These are phyloP conservation scores for Penicillium daleae DNA, from an alignment of 495 filamentous ascomycete genomes.

Conservation along the genomic window DNA sequence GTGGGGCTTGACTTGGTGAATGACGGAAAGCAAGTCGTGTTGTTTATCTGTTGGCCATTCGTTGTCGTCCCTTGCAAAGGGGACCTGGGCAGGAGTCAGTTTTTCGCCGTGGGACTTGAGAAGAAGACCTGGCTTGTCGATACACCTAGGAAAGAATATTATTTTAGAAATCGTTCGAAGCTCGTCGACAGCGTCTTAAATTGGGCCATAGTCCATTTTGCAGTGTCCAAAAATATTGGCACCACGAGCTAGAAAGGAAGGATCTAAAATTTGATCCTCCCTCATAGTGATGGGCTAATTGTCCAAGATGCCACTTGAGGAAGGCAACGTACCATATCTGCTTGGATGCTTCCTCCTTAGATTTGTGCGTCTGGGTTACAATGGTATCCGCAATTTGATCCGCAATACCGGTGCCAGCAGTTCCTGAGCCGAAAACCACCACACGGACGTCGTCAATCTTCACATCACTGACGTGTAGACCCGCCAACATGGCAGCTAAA, in stretches of 20 bases:
- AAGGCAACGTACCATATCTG: slow-evolving; percentile 72
- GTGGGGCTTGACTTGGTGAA: slow-evolving; percentile 76
- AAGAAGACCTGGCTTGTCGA: slow-evolving; percentile 84
- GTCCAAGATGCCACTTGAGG: background rate
- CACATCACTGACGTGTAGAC: slow-evolving; percentile 66
- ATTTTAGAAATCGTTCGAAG: background rate
- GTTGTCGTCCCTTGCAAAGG: slow-evolving; percentile 65
- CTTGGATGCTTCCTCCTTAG: slow-evolving; percentile 73
- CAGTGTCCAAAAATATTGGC: background rate
- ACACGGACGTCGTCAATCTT: slow-evolving; percentile 69
- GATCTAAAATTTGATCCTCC: background rate
- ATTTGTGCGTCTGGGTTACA: slow-evolving; percentile 64
- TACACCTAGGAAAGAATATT: slow-evolving; percentile 58
- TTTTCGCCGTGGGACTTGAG: slow-evolving; percentile 60
- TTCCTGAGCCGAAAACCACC: slow-evolving; percentile 79
- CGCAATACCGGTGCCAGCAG: slow-evolving; percentile 85
- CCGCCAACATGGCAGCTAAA: slow-evolving; percentile 77
- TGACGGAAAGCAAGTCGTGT: slow-evolving; percentile 63
- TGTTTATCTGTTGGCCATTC: slow-evolving; percentile 64
- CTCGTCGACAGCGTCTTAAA: background rate
- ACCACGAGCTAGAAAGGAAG: background rate
- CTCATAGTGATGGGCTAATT: background rate
- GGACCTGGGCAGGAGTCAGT: slow-evolving; percentile 66
- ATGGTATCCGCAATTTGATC: slow-evolving; percentile 84
- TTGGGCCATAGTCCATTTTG: background rate